Conservation (phyloP, 1,284 basidiomycete species). For the Fomitopsis palustris region DNA sequence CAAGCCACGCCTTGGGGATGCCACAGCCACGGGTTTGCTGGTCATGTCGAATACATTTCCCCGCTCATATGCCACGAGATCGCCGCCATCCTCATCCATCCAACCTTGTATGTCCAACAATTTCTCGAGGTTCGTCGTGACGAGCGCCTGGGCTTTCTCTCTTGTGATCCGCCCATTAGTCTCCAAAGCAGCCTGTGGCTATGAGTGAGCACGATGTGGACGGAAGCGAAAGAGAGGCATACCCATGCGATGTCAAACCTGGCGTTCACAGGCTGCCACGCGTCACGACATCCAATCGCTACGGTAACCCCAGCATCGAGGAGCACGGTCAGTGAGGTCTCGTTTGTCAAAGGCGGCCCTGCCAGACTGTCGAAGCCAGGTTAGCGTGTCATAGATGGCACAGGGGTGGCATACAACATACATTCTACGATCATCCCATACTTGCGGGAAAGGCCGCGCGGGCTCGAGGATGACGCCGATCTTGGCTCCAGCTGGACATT, state of each 20-base stretch:
- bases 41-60: slow-evolving; percentile 38
- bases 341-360: slow-evolving; percentile 50
- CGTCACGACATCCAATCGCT: slow-evolving; percentile 46
- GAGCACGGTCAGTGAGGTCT: slow-evolving; percentile 45
- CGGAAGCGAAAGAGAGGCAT: slow-evolving; percentile 11
- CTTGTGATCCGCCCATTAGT: slow-evolving; percentile 38
- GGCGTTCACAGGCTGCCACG: slow-evolving; percentile 47
- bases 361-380: slow-evolving; percentile 33
- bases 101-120: slow-evolving; percentile 40
- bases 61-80: slow-evolving; percentile 52
- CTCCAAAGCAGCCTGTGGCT: slow-evolving; percentile 31
- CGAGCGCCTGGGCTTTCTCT: slow-evolving; percentile 41
- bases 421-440: slow-evolving; percentile 48
- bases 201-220: background rate
- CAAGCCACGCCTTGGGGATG: slow-evolving; percentile 27
- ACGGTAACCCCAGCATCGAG: slow-evolving; percentile 48
- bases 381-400: background rate
- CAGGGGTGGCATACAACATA: slow-evolving; percentile 17
- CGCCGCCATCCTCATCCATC: slow-evolving; percentile 26
- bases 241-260: slow-evolving; percentile 57
- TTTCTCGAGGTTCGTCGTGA: slow-evolving; percentile 47
- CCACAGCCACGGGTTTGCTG: slow-evolving; percentile 38
- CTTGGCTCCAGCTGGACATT: slow-evolving; percentile 34
- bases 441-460: slow-evolving; percentile 45
- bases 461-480: slow-evolving; percentile 53